A percentile compares a stretch with the other conserved stretches of the same genome.
Conservation (phyloP, 768 basidiomycete species). For the Phlegmacium glaucopus region DNA sequence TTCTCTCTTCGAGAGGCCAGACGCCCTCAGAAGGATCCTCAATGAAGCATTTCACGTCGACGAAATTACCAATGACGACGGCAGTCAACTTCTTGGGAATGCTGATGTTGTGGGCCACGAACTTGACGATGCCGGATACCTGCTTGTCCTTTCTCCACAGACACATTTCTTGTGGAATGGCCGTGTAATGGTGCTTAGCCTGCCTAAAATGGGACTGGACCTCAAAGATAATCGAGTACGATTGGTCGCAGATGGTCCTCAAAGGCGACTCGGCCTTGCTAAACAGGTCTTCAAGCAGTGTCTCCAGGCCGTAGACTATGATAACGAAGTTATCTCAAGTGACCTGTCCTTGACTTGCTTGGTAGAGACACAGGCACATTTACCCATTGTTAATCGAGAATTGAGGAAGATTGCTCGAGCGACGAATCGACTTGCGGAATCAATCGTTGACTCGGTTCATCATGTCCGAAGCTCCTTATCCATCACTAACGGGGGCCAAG, state of each 20-base stretch:
- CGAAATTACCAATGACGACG: constrained; percentile 55
- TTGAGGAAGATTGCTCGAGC: constrained; percentile 88
- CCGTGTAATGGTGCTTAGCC: constrained; percentile 70
- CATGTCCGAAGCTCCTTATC: constrained; percentile 71
- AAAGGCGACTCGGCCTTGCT: constrained; percentile 66
- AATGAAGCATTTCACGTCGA: constrained; percentile 81
- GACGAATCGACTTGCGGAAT: constrained; percentile 86
- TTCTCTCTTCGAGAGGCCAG: constrained; percentile 71
- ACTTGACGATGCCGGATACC: constrained; percentile 65
- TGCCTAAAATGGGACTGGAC: constrained; percentile 78
- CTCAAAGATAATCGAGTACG: constrained; percentile 87
- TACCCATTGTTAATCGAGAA: constrained; percentile 86
- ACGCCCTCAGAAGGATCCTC: constrained; percentile 75
- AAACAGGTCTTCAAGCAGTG: constrained; percentile 74
- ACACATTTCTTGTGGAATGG: constrained; percentile 92
- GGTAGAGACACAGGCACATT: constrained; percentile 84
- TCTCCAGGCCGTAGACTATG: constrained; percentile 61
- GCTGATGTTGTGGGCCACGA: constrained; percentile 44
- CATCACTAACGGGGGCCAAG: constrained; percentile 65
- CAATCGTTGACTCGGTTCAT: constrained; percentile 89
- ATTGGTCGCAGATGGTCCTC: constrained; percentile 87
- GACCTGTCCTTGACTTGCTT: constrained; percentile 48
- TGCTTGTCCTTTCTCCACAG: constrained; percentile 83
- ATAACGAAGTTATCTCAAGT: constrained; percentile 46
- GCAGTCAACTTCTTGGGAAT: constrained; percentile 37